Base-by-base conservation (phyloP, 495 filamentous ascomycete species). In the Rostrohypoxylon terebratum region DNA sequence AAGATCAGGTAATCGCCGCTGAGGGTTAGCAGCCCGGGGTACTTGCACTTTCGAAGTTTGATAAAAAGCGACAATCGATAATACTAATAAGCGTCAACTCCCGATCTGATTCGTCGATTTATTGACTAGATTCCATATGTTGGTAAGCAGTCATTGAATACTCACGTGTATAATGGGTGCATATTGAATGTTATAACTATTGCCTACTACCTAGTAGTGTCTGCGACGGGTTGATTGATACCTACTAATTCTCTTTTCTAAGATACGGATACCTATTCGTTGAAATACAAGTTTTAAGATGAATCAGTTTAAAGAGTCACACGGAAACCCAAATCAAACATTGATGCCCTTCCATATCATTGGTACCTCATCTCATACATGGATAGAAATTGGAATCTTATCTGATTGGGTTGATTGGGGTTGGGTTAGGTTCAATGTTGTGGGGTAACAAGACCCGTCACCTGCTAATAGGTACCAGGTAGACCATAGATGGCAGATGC, bases 21-120 rank as follows among this genome's bases (percentile, higher is more conserved):
- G 48, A 63, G 50, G 18, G 21, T 63, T 63, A 36, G 40, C 50
- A 34, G n/a, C 34, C 48, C n/a, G n/a, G n/a, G 48, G 48, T 23
- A 16, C 21, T 14, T 50, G 50, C 28, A 48, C 59, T 13, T 13
- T 9, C 9, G n/a, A 42, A 14, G 13, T 14, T 42, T 1, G 38
- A 42, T 42, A 11, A 14, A 42, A 42, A 14, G n/a, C 11, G 38
- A 42, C 13, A 42, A 42, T 14, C 34, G 14, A 42, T 42, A 4
- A 10, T 38, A 34, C 4, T 34, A n/a, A 62, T 62, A 63, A 45
- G 38, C 42, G 20, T 45, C n/a, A 20, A 20, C 4, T 13, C n/a
- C n/a, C n/a, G n/a, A n/a, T n/a, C 42, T 45, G 42, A 45, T 45
- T 45, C 42, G 42, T 45, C 42, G n/a, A 7, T 45, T 4, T 18